Evolutionary conservation across 192 early-diverging fungal species (phyloP), one percentile per base, ranked within the genome.

Genomic region (Haplosporangium gracile): DNA sequence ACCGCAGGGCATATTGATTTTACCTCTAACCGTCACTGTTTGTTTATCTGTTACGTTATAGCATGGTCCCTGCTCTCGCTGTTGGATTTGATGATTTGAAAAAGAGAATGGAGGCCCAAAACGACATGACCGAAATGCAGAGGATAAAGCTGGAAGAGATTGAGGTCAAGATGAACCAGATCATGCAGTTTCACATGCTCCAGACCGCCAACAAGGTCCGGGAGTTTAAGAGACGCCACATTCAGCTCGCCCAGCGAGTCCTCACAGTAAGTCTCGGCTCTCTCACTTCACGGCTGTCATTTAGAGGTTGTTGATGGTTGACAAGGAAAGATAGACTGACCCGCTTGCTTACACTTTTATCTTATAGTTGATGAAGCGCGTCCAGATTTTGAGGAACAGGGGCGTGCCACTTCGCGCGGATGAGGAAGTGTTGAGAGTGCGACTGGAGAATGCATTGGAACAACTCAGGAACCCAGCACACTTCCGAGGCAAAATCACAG

Each of bases 1-100:
- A 38, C 20, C 9, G 22, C 15, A 2, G 69, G n/a, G 7, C 43
- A 45, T 45, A 45, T 10, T 10, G 43, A 45, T 45, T 45, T 45
- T 32, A 18, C n/a, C 57, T 22, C 3, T 49, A 24, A 83, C 32
- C 49, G 8, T 63, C 13, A 20, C 11, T 34, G 22, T 36, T 57
- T 75, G 85, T 51, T 49, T 42, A 42, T 78, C 10, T 45, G 43
- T 72, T 4, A n/a, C 9, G 71, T 51, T 78, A 32, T 82, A 96
- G 95, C 65, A 93, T 97, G 91, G 97, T 99, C 2, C 98, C 98
- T 15, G 97, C 96, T 16, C 83, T 98, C 9, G 97, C 97, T 4
- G 91, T 95, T 76, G 97, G 97, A 26, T 99, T 98, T 75, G 96
- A 94, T 8, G 97, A 98, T 74, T 85, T 99, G 20, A 93, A 97